Evolutionary conservation across 1,284 basidiomycete genomes (phyloP).

Genomic region (Erythrobasidium hasegawianum): DNA sequence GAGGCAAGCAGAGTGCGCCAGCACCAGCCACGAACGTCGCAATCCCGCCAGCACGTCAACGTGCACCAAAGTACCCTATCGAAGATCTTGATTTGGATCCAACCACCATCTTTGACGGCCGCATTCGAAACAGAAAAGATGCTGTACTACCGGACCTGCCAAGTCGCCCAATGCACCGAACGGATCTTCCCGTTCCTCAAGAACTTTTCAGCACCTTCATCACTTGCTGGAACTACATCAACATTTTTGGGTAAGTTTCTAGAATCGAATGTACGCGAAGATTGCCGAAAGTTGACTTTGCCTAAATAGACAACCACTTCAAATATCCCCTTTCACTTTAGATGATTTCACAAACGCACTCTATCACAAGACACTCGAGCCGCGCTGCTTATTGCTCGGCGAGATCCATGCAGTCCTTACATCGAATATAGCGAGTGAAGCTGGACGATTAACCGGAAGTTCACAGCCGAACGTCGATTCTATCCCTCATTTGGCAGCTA

Average conservation of each 20-base stretch:
- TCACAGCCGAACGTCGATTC: conserved; percentile 41
- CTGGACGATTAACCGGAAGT: conserved; percentile 36
- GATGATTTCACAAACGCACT: conserved; percentile 90
- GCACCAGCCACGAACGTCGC: conserved; percentile 70
- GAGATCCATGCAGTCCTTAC: conserved; percentile 87
- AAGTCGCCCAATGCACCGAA: conserved; percentile 59
- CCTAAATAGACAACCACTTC: conserved; percentile 67
- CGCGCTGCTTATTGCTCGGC: conserved; percentile 69
- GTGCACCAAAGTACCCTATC: conserved; percentile 60
- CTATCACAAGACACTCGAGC: conserved; percentile 66
- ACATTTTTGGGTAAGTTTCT: conserved; percentile 53
- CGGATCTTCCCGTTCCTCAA: conserved; percentile 62
- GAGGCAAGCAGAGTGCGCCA: conserved; percentile 55
- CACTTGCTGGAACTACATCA: conserved; percentile 86
- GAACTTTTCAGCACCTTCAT: conserved; percentile 78
- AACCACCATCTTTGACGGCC: conserved; percentile 45
- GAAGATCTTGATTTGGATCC: conserved; percentile 54
- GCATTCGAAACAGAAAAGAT: conserved; percentile 63
- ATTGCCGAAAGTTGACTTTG: background rate
- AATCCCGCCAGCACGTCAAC: conserved; percentile 49
- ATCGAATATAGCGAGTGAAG: conserved; percentile 73
- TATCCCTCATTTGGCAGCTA: conserved; percentile 31
- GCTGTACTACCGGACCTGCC: conserved; percentile 61
- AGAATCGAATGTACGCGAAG: background rate
- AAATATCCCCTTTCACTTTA: conserved; percentile 82